phyloP scores from a whole-genome alignment of 2,329 filamentous ascomycete species.

The Trichoderma endophyticum region DNA sequence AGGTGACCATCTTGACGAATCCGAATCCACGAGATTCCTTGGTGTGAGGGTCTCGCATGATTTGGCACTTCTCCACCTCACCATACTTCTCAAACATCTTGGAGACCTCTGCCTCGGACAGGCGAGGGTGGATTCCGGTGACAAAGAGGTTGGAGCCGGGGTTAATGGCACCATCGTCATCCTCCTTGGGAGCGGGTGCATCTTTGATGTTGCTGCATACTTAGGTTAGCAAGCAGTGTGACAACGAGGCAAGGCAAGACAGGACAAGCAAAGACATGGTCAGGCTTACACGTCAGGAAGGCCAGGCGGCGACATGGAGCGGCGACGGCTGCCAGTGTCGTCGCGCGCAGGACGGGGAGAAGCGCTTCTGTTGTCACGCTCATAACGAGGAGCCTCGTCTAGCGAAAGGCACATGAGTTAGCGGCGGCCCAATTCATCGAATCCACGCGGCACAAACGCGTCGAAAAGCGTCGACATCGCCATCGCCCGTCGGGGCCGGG shows the following conservation, averaged over 20 bases:
- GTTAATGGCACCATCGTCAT: slow-evolving; percentile 80
- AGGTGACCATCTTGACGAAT: slow-evolving; percentile 97
- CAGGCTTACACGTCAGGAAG: slow-evolving; percentile 36
- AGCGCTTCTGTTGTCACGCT: slow-evolving; percentile 64
- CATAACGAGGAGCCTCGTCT: slow-evolving; percentile 65
- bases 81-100: slow-evolving; percentile 98
- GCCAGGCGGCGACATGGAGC: slow-evolving; percentile 59
- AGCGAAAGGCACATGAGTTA: not conserved
- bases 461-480: not conserved
- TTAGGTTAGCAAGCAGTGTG: slow-evolving; percentile 20
- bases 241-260: not conserved
- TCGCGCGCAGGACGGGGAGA: slow-evolving; percentile 61
- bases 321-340: slow-evolving; percentile 57
- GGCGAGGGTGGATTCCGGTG: slow-evolving; percentile 91
- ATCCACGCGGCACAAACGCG: slow-evolving; percentile 16
- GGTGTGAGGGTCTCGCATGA: slow-evolving; percentile 98
- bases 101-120: slow-evolving; percentile 85
- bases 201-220: slow-evolving; percentile 48
- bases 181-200: slow-evolving; percentile 50
- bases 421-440: not conserved
- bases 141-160: slow-evolving; percentile 98
- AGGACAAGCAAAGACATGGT: not conserved
- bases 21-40: slow-evolving; percentile 98
- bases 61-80: slow-evolving; percentile 98
- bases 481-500: slow-evolving; percentile 8